A percentile compares a stretch with the other conserved stretches of the same genome.
These are phyloP conservation scores for Carpinus viminea DNA, from an alignment of 306 rosid genomes.

Conservation along the genomic window DNA sequence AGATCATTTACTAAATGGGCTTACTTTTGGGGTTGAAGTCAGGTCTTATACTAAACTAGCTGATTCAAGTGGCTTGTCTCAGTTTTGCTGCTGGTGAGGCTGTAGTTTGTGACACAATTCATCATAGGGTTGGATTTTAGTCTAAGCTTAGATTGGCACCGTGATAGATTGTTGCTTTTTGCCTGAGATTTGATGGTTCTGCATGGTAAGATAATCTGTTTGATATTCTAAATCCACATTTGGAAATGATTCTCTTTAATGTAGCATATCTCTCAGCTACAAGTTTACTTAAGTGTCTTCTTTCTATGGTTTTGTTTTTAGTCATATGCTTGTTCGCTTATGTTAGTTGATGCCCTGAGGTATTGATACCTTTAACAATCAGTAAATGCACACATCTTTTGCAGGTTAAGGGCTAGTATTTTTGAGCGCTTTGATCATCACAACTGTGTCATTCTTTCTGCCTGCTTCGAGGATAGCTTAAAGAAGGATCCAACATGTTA, in stretches of 20 bases:
- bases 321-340: not conserved
- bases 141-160: not conserved
- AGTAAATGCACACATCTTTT: conserved; percentile 16
- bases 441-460: conserved; percentile 37
- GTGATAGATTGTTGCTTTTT: not conserved
- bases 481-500: conserved; percentile 76
- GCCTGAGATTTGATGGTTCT: not conserved
- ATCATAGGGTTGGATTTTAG: not conserved
- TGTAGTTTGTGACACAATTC: not conserved
- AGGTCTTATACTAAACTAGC: not conserved
- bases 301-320: not conserved
- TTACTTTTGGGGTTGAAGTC: not conserved
- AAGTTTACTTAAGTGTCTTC: not conserved
- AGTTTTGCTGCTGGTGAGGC: not conserved
- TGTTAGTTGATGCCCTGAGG: conserved; percentile 6
- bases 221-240: not conserved
- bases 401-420: conserved; percentile 67
- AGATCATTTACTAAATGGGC: not conserved
- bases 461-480: conserved; percentile 59
- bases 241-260: not conserved
- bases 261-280: not conserved
- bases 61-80: not conserved
- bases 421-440: conserved; percentile 52
- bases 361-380: conserved; percentile 21
- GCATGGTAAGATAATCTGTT: not conserved